phyloP scores from a whole-genome alignment of 345 rosid genomes.

The Litchi chinensis region DNA sequence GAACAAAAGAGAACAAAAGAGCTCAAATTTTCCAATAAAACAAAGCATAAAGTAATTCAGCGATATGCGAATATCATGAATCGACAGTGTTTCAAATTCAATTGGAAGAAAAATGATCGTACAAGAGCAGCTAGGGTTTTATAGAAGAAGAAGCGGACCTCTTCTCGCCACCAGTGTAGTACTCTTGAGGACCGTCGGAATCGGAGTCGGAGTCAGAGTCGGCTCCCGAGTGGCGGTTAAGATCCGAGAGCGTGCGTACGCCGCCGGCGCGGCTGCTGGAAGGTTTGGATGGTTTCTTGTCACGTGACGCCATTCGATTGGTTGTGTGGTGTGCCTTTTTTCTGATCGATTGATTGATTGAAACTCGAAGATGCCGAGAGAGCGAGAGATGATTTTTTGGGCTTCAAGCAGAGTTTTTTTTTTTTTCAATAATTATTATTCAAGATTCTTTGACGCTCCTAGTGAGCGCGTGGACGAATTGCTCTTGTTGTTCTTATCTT shows the following conservation, averaged over 20 bases:
- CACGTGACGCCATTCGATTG: slow-evolving; percentile 62
- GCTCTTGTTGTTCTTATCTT: neutral
- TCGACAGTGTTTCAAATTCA: neutral
- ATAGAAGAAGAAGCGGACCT: slow-evolving; percentile 46
- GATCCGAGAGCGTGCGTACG: slow-evolving; percentile 85
- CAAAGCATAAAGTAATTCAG: neutral
- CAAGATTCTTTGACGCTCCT: neutral
- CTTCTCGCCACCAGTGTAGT: slow-evolving; percentile 94
- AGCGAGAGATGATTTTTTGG: neutral
- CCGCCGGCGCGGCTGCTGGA: slow-evolving; percentile 63
- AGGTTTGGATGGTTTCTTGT: slow-evolving; percentile 76
- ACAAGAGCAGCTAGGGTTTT: neutral
- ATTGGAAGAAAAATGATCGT: neutral
- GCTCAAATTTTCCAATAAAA: neutral
- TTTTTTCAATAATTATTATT: neutral
- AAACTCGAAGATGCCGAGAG: neutral
- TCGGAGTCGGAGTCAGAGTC: slow-evolving; percentile 91
- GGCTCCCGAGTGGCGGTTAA: slow-evolving; percentile 65
- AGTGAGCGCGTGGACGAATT: neutral
- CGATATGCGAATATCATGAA: neutral
- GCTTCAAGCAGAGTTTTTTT: neutral
- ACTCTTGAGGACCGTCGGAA: slow-evolving; percentile 82
- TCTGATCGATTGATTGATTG: neutral
- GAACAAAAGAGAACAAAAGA: neutral
- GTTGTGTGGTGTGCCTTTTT: neutral